A percentile compares a stretch with the other conserved stretches of the same genome.
Conservation (phyloP, 176 grass and related monocot species). For the Canna indica region DNA sequence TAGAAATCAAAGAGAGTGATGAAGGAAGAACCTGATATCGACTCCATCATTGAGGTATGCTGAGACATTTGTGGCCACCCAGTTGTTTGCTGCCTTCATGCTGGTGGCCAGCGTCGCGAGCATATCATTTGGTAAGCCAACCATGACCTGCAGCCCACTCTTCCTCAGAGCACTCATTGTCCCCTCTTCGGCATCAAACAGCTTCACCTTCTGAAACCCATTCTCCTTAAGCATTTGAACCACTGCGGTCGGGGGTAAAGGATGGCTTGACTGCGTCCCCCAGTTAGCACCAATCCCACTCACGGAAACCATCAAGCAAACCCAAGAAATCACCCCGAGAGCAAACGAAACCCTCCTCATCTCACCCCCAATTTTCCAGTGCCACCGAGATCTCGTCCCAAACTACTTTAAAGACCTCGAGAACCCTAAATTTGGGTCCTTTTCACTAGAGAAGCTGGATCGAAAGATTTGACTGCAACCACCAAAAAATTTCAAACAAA, state of each 20-base stretch:
- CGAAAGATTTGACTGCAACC: background rate
- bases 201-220: slow-evolving; percentile 84
- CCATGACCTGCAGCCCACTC: slow-evolving; percentile 94
- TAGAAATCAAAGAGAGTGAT: background rate
- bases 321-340: slow-evolving; percentile 32
- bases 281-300: slow-evolving; percentile 88
- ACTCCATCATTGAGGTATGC: slow-evolving; percentile 57
- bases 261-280: slow-evolving; percentile 95
- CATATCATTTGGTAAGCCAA: slow-evolving; percentile 95
- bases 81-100: slow-evolving; percentile 54
- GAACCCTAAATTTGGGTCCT: background rate
- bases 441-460: background rate
- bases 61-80: slow-evolving; percentile 85
- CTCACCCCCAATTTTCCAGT: background rate
- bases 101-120: slow-evolving; percentile 44
- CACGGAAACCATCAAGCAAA: slow-evolving; percentile 32
- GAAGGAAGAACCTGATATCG: slow-evolving; percentile 43
- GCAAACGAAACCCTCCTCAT: slow-evolving; percentile 9
- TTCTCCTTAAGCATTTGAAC: slow-evolving; percentile 77
- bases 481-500: background rate
- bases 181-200: slow-evolving; percentile 86
- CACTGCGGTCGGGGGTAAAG: slow-evolving; percentile 62
- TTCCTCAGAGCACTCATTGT: slow-evolving; percentile 86
- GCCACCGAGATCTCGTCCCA: background rate
- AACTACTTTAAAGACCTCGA: background rate